Conservation (phyloP, 345 rosid genomes). For the Eucalyptus lansdowneana region DNA sequence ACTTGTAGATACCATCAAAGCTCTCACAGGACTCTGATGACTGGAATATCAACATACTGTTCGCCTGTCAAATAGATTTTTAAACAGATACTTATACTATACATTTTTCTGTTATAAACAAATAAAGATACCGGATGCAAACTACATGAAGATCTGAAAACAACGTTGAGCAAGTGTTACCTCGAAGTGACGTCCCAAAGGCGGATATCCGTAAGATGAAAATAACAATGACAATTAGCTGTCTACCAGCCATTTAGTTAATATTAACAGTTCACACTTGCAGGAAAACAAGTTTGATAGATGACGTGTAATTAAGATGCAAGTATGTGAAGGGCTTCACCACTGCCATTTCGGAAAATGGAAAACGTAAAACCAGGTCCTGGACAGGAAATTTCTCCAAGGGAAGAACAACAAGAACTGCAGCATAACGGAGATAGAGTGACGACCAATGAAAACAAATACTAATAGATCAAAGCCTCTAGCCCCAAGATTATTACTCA, state of each 20-base stretch:
- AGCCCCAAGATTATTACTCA: not conserved
- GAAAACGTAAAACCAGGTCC: not conserved
- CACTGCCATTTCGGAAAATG: not conserved
- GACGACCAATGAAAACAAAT: not conserved
- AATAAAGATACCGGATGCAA: not conserved
- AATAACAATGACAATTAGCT: not conserved
- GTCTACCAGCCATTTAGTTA: not conserved
- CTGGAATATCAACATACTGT: constrained; percentile 82
- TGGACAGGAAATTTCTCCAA: not conserved
- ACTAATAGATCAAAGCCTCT: not conserved
- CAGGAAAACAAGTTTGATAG: not conserved
- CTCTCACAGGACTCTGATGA: constrained; percentile 80
- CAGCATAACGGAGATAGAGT: not conserved
- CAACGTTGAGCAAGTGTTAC: constrained; percentile 4
- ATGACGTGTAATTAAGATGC: not conserved
- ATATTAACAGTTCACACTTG: not conserved
- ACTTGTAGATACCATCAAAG: constrained; percentile 84
- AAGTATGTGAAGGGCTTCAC: not conserved
- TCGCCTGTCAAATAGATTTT: constrained; percentile 33
- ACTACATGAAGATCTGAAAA: not conserved
- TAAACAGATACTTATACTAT: not conserved
- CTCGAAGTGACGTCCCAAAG: constrained; percentile 87
- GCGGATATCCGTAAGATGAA: constrained; percentile 48
- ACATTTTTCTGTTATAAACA: not conserved
- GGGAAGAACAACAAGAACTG: not conserved